Evolutionary conservation across 169 alveolate species (phyloP).

Genomic region (Hepatocystis sp.): DNA sequence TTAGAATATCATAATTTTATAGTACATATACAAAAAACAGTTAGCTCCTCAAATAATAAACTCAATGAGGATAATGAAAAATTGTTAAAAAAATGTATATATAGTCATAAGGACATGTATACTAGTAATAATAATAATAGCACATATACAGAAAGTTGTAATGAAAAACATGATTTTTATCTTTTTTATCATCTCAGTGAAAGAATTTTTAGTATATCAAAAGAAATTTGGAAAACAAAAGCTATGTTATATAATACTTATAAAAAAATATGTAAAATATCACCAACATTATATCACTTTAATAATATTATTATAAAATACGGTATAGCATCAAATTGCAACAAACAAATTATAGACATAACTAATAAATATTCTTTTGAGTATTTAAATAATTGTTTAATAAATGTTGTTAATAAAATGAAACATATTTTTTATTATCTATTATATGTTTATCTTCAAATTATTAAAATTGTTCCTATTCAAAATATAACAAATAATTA

Average conservation of each 20-base stretch:
- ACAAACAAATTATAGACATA: conserved; percentile 2
- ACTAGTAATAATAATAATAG: background rate
- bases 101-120: background rate
- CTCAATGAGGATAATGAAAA: conserved; percentile 13
- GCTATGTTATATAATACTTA: conserved; percentile 70
- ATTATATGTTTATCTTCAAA: conserved; percentile 23
- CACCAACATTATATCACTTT: conserved; percentile 13
- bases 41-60: too few species aligned
- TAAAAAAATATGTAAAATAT: conserved; percentile 44
- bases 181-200: conserved; percentile 31
- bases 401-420: conserved; percentile 4
- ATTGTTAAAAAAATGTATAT: too few species aligned
- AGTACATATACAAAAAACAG: conserved; percentile 23
- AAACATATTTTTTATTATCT: background rate
- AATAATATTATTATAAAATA: conserved; percentile 38
- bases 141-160: background rate
- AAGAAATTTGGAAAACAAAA: conserved; percentile 54
- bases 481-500: conserved; percentile 12
- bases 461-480: conserved; percentile 11
- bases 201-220: conserved; percentile 26
- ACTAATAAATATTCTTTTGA: conserved; percentile 31
- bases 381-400: conserved; percentile 21
- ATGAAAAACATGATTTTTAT: conserved; percentile 17
- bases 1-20: conserved; percentile 34
- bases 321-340: conserved; percentile 24